Evolutionary conservation across 2,329 filamentous ascomycete genomes (phyloP), one percentile per base, ranked within the genome.

Genomic region (Sporothrix pallida): DNA sequence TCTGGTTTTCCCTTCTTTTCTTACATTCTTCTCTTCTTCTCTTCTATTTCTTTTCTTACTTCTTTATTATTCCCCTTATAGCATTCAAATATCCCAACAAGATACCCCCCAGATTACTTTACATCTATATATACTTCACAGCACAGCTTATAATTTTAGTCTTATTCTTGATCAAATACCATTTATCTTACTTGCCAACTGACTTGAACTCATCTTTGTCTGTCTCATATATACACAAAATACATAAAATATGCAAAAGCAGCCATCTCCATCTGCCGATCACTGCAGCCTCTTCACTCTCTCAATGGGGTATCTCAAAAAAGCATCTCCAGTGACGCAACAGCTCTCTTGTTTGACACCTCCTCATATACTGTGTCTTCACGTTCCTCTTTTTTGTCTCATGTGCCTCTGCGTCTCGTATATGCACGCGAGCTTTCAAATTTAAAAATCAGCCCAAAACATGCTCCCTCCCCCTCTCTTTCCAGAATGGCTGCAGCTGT

Each of bases 71-170:
- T 37, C 4, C 17, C 26, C 17, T 68, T 54, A 42, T 48, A 72
- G 26, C 46, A 12, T 54, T 44, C n/a, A 58, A 54, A 65, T 54
- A 63, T 62, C 42, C 54, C 52, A 12, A 69, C 46, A 62, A 71
- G 70, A 71, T 73, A 52, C 60, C 52, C 54, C 46, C 42, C 42
- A n/a, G 62, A 46, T 69, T 58, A 42, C n/a, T 48, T 72, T 68
- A 12, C 9, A 12, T n/a, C 54, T 58, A 12, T 65, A 17, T 50
- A 68, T 26, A 67, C n/a, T 71, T 63, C 26, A 67, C 65, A 20
- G 9, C 44, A 68, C 65, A 52, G n/a, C 8, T 68, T 52, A 52
- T 23, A 9, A 20, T 44, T 42, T 31, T 71, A 13, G n/a, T 37
- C n/a, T 37, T 52, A 15, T 7, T 46, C 9, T 48, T 10, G 46